Evolutionary conservation across 1,139 yeast species (phyloP).

Genomic region (Wickerhamomyces sp.): DNA sequence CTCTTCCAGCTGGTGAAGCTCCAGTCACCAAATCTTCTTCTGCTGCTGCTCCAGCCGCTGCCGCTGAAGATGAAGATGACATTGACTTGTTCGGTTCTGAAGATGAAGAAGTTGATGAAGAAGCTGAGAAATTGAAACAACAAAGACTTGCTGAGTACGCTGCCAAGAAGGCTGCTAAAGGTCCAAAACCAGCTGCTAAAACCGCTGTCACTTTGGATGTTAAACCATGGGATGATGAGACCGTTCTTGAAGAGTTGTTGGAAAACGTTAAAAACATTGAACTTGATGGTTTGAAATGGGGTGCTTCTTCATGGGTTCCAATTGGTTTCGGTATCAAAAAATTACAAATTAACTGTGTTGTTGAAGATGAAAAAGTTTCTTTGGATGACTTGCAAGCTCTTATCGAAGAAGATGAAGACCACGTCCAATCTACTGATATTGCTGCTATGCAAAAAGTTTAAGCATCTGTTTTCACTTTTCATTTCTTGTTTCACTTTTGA

Average conservation of each 20-base stretch:
- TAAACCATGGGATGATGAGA: conserved; percentile 99
- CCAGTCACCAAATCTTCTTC: no score
- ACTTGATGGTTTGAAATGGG: conserved; percentile 96
- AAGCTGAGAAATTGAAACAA: conserved; percentile 94
- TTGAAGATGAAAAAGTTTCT: conserved; percentile 95
- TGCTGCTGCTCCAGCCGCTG: conserved; percentile 50
- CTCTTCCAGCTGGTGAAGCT: conserved; percentile 79
- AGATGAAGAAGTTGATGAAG: conserved; percentile 93
- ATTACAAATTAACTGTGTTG: conserved; percentile 96
- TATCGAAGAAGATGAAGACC: conserved; percentile 96
- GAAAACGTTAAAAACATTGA: conserved; percentile 80
- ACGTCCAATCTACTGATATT: conserved; percentile 96
- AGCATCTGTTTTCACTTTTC: conserved; percentile 24
- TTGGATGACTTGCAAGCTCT: conserved; percentile 79
- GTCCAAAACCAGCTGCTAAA: conserved; percentile 98
- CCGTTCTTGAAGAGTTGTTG: conserved; percentile 83
- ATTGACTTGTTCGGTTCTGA: conserved; percentile 94
- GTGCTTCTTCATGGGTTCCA: conserved; percentile 94
- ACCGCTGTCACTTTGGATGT: conserved; percentile 94
- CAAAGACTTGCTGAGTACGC: conserved; percentile 97
- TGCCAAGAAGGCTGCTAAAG: conserved; percentile 95
- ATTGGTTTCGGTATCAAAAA: conserved; percentile 99
- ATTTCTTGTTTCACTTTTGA: conserved; percentile 1
- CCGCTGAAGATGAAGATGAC: conserved; percentile 77
- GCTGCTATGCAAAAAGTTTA: conserved; percentile 98